Percentiles rank a stretch among this genome's conserved stretches.
Conservation (phyloP, 352 stramenopile genomes). For the Globisporangium recalcitrans region DNA sequence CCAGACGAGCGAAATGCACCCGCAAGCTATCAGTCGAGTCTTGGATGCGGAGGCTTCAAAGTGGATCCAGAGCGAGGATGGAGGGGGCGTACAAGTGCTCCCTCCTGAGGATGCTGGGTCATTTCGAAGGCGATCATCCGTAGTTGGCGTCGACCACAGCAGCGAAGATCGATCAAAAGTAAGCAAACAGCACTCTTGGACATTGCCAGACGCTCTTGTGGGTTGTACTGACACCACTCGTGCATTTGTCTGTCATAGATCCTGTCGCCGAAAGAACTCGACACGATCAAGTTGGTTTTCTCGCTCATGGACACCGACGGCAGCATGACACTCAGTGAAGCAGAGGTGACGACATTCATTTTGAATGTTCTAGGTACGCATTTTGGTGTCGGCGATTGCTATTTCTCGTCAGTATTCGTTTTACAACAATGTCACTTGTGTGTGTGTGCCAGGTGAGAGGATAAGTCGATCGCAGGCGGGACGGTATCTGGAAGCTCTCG, state of each 20-base stretch:
- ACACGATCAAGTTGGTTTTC: constrained; percentile 79
- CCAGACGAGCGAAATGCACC: constrained; percentile 75
- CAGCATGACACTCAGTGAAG: constrained; percentile 47
- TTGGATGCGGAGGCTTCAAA: constrained; percentile 64
- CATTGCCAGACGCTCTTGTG: not conserved
- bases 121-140: not conserved
- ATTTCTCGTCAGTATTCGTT: too few species aligned
- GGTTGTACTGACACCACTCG: not conserved
- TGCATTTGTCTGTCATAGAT: constrained; percentile 21
- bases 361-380: constrained; percentile 62
- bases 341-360: constrained; percentile 65
- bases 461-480: constrained; percentile 46
- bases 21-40: constrained; percentile 57
- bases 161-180: constrained; percentile 32
- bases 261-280: constrained; percentile 55
- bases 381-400: too few species aligned
- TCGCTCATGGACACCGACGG: constrained; percentile 77
- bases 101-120: not conserved
- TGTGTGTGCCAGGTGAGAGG: constrained; percentile 34
- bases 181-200: not conserved
- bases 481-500: constrained; percentile 60
- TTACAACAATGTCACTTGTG: not conserved
- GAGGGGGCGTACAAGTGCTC: constrained; percentile 1
- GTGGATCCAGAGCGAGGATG: constrained; percentile 57
- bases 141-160: not conserved